Conservation (phyloP, 1,284 basidiomycete species). For the Ganoderma boninense region DNA sequence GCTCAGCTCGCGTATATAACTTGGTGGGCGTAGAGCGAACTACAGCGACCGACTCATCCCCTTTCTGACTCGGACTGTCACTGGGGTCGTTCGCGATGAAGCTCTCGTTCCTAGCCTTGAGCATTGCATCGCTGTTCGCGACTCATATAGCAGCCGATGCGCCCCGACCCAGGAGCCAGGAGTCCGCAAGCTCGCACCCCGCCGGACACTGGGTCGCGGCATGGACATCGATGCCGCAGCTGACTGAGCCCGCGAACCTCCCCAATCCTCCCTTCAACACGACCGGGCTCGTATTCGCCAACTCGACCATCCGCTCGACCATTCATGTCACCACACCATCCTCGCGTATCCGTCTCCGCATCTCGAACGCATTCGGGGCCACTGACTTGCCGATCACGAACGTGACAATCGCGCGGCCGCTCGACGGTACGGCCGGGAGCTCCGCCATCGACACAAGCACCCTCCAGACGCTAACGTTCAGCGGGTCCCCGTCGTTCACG, state of each 20-base stretch:
- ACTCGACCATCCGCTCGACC: slow-evolving; percentile 59
- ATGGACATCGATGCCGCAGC: slow-evolving; percentile 58
- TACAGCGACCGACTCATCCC: neutral
- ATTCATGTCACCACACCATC: slow-evolving; percentile 51
- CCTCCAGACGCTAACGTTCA: slow-evolving; percentile 52
- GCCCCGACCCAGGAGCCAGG: neutral
- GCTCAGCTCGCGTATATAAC: slow-evolving; percentile 2
- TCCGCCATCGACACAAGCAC: slow-evolving; percentile 46
- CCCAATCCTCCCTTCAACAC: slow-evolving; percentile 51
- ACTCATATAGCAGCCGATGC: neutral
- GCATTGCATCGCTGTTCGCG: slow-evolving; percentile 3
- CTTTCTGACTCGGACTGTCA: neutral
- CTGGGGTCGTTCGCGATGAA: slow-evolving; percentile 2
- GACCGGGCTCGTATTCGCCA: slow-evolving; percentile 48
- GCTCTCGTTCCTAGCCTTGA: slow-evolving; percentile 1
- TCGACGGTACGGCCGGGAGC: slow-evolving; percentile 46
- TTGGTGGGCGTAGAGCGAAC: neutral
- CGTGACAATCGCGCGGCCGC: slow-evolving; percentile 52
- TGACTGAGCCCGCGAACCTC: slow-evolving; percentile 53
- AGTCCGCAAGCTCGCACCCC: slow-evolving; percentile 11
- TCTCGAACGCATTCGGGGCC: slow-evolving; percentile 57
- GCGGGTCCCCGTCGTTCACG: slow-evolving; percentile 47
- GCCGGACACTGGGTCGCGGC: slow-evolving; percentile 50
- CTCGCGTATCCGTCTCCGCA: slow-evolving; percentile 50
- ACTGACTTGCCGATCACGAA: slow-evolving; percentile 53